Evolutionary conservation across 257 asterid genomes (phyloP).

Genomic region (Capsicum rhomboideum): DNA sequence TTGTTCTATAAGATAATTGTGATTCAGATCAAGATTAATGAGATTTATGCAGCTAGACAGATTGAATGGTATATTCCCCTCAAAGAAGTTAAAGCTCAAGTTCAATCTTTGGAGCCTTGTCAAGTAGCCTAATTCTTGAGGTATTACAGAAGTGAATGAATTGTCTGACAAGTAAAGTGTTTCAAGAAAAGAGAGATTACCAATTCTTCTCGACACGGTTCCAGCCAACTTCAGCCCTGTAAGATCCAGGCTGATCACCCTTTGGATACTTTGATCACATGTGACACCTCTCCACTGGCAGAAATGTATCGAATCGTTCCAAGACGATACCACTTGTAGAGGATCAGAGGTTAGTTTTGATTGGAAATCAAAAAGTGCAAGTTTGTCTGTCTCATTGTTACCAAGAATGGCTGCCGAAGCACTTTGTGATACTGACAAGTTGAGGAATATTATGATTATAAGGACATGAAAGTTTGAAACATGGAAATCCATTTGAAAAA

Average conservation of each 20-base stretch:
- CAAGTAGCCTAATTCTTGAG: constrained; percentile 29
- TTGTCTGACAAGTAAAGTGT: constrained; percentile 30
- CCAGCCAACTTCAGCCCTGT: constrained; percentile 16
- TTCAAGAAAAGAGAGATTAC: constrained; percentile 27
- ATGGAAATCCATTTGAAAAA: constrained; percentile 14
- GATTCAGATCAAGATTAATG: neutral
- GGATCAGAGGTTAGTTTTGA: constrained; percentile 33
- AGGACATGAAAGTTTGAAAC: neutral
- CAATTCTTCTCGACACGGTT: constrained; percentile 19
- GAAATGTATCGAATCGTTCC: constrained; percentile 25
- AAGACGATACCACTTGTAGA: constrained; percentile 14
- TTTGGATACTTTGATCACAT: constrained; percentile 11
- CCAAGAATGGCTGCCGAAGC: constrained; percentile 14
- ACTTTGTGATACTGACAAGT: constrained; percentile 10
- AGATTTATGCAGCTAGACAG: constrained; percentile 22
- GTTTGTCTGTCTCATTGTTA: constrained; percentile 19
- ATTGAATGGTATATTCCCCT: constrained; percentile 18
- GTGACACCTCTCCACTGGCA: constrained; percentile 40
- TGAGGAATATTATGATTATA: neutral
- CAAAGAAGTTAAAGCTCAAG: constrained; percentile 25
- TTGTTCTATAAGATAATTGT: constrained; percentile 15
- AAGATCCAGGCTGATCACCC: constrained; percentile 28
- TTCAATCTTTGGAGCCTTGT: constrained; percentile 20
- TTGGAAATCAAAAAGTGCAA: constrained; percentile 33
- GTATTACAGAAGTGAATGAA: constrained; percentile 22